A percentile compares a stretch with the other conserved stretches of the same genome.
Conservation (phyloP, 2,329 filamentous ascomycete species). For the Diplodia scrobiculata region DNA sequence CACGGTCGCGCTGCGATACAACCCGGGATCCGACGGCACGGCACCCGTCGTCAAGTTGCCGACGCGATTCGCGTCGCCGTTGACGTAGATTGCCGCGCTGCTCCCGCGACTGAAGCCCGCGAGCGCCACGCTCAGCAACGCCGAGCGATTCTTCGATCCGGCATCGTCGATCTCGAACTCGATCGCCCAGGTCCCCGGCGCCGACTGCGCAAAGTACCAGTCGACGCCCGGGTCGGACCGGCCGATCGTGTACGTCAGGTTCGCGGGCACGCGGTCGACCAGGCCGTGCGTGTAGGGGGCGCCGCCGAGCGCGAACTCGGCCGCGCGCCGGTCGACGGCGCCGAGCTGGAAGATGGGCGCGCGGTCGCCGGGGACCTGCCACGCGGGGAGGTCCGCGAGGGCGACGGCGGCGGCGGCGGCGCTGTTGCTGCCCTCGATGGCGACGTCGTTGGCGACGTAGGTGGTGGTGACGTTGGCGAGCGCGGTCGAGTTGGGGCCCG, state of each 20-base stretch:
- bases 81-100: slow-evolving; percentile 47
- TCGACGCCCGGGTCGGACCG: slow-evolving; percentile 42
- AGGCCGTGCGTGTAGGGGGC: slow-evolving; percentile 51
- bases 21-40: slow-evolving; percentile 50
- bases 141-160: slow-evolving; percentile 31
- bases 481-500: slow-evolving; percentile 43
- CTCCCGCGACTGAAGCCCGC: slow-evolving; percentile 51
- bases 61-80: slow-evolving; percentile 37
- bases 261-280: slow-evolving; percentile 50
- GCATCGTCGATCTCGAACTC: slow-evolving; percentile 38
- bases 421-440: slow-evolving; percentile 36
- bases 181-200: slow-evolving; percentile 41
- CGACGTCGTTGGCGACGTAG: slow-evolving; percentile 48
- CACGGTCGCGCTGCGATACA: slow-evolving; percentile 52
- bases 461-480: slow-evolving; percentile 53
- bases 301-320: slow-evolving; percentile 51
- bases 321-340: slow-evolving; percentile 51
- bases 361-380: slow-evolving; percentile 41
- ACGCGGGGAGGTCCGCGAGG: slow-evolving; percentile 41
- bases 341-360: slow-evolving; percentile 55
- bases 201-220: slow-evolving; percentile 55
- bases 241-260: slow-evolving; percentile 52
- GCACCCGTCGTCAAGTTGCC: slow-evolving; percentile 46
- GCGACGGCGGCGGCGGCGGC: slow-evolving; percentile 40
- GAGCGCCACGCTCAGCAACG: slow-evolving; percentile 49